Conservation (phyloP, 345 rosid species). For the Melaleuca alternifolia region DNA sequence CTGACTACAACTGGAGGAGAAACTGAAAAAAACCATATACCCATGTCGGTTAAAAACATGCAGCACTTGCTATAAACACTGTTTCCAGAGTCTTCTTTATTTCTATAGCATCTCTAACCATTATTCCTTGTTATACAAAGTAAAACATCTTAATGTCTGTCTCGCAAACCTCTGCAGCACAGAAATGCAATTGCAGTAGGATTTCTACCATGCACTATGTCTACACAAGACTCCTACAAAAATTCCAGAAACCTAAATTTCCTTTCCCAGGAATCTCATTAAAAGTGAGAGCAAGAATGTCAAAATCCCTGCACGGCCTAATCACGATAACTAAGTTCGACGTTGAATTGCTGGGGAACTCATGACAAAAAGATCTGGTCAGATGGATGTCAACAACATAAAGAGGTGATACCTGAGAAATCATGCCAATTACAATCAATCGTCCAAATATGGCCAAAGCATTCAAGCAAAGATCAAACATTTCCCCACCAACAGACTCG, state of each 20-base stretch:
- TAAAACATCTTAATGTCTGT: neutral
- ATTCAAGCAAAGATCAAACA: conserved; percentile 80
- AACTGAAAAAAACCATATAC: neutral
- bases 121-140: neutral
- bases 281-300: neutral
- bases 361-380: neutral
- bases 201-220: neutral
- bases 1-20: neutral
- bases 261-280: neutral
- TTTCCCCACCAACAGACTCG: conserved; percentile 93
- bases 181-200: neutral
- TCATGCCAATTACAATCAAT: conserved; percentile 92
- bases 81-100: neutral
- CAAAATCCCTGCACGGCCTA: neutral
- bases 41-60: neutral
- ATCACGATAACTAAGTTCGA: neutral
- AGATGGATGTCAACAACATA: neutral
- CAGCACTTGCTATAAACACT: neutral
- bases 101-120: neutral
- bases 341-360: neutral
- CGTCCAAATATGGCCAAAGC: conserved; percentile 79
- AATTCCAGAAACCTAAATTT: neutral
- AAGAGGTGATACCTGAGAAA: conserved; percentile 65
- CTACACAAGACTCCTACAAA: neutral
- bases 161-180: neutral